Percentiles rank a stretch among this genome's conserved stretches.
phyloP scores from a whole-genome alignment of 2,329 filamentous ascomycete genomes.

The Bipolaris victoriae region DNA sequence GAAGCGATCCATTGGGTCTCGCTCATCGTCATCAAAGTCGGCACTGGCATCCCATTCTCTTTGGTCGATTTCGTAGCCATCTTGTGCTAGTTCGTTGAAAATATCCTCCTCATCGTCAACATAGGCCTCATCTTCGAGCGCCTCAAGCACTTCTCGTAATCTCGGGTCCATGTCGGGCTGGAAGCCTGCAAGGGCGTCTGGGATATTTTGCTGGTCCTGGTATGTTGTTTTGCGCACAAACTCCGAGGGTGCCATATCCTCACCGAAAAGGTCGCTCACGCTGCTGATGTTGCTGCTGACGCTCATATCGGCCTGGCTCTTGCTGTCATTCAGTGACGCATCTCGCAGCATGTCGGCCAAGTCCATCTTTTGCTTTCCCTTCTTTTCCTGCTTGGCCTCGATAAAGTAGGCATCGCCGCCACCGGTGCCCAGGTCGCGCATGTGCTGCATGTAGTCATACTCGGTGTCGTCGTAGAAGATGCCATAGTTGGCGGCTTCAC shows the following conservation, averaged over 20 bases:
- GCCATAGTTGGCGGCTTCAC: slow-evolving; percentile 92
- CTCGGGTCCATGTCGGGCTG: slow-evolving; percentile 98
- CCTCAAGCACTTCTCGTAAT: slow-evolving; percentile 87
- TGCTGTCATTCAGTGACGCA: slow-evolving; percentile 50
- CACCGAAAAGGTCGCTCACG: slow-evolving; percentile 66
- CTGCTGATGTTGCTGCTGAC: slow-evolving; percentile 50
- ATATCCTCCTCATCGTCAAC: slow-evolving; percentile 85
- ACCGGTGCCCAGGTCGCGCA: slow-evolving; percentile 76
- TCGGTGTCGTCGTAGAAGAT: slow-evolving; percentile 93
- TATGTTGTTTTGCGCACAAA: slow-evolving; percentile 80
- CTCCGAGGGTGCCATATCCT: slow-evolving; percentile 78
- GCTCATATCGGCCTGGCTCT: slow-evolving; percentile 52
- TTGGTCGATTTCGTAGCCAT: slow-evolving; percentile 75
- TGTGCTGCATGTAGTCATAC: slow-evolving; percentile 99
- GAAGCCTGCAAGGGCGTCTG: slow-evolving; percentile 89
- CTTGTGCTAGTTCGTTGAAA: slow-evolving; percentile 74
- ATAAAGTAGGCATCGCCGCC: slow-evolving; percentile 80
- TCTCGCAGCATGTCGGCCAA: slow-evolving; percentile 81
- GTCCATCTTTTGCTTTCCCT: slow-evolving; percentile 74
- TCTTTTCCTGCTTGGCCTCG: slow-evolving; percentile 70
- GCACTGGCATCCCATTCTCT: slow-evolving; percentile 74
- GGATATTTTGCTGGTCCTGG: slow-evolving; percentile 90
- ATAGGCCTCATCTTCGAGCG: slow-evolving; percentile 92
- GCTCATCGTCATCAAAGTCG: slow-evolving; percentile 45
- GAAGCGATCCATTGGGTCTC: slow-evolving; percentile 51